Conservation (phyloP, 164 flowering plant species). For the Vitis vinifera region ASM3070453v1 NC_081820.1:2322501-2323000, state of each 20-base stretch:
- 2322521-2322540: background rate
- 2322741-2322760: background rate
- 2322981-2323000: too few species aligned
- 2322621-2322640: slow-evolving; percentile 94
- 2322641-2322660: slow-evolving; percentile 99
- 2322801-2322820: too few species aligned
- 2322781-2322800: background rate
- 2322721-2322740: slow-evolving; percentile 24
- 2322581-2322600: background rate
- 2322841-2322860: background rate
- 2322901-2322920: too few species aligned
- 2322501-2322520: background rate
- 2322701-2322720: slow-evolving; percentile 99
- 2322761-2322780: background rate
- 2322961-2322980: too few species aligned
- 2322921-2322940: too few species aligned
- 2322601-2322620: slow-evolving; percentile 10
- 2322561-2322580: background rate
- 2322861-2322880: background rate
- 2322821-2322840: background rate
- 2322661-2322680: slow-evolving; percentile 92
- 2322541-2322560: background rate
- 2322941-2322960: too few species aligned
- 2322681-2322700: slow-evolving; percentile 95
- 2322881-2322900: background rate